These are phyloP conservation scores for Dactylellina parvicollis DNA, from an alignment of 2,329 filamentous ascomycete genomes.

Conservation along the genomic window DNA sequence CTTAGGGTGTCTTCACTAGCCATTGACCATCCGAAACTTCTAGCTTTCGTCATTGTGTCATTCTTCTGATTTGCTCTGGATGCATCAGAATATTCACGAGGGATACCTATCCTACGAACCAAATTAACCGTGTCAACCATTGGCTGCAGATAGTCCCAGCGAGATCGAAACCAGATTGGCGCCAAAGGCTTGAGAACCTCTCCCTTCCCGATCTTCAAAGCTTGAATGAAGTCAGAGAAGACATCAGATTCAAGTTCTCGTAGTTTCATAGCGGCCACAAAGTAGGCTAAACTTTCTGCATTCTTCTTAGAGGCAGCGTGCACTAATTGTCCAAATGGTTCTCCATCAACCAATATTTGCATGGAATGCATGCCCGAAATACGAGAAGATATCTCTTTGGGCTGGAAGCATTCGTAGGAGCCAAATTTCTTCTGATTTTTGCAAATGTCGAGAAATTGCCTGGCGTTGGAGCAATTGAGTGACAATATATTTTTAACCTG, in stretches of 20 bases:
- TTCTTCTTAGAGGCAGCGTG: conserved; percentile 59
- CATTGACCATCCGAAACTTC: conserved; percentile 43
- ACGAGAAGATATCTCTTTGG: neutral
- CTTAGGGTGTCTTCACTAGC: conserved; percentile 28
- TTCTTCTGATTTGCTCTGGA: neutral
- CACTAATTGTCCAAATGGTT: conserved; percentile 27
- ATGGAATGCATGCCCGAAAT: conserved; percentile 18
- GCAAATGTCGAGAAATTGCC: conserved; percentile 61
- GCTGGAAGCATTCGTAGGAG: conserved; percentile 54
- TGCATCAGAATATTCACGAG: conserved; percentile 56
- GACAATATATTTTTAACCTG: conserved; percentile 58
- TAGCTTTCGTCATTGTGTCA: neutral
- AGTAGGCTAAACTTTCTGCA: conserved; percentile 60
- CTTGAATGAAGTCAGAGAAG: conserved; percentile 60
- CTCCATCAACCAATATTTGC: conserved; percentile 5
- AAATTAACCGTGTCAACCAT: conserved; percentile 61
- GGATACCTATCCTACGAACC: conserved; percentile 60
- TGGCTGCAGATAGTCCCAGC: conserved; percentile 59
- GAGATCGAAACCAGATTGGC: conserved; percentile 58
- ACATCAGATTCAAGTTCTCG: conserved; percentile 59
- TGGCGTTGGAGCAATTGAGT: conserved; percentile 61
- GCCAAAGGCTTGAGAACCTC: conserved; percentile 59
- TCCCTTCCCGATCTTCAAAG: conserved; percentile 59
- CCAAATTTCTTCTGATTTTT: conserved; percentile 54
- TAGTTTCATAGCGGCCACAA: conserved; percentile 61